Base-by-base conservation (phyloP, 768 basidiomycete species). In the Lenzites betulinus region DNA sequence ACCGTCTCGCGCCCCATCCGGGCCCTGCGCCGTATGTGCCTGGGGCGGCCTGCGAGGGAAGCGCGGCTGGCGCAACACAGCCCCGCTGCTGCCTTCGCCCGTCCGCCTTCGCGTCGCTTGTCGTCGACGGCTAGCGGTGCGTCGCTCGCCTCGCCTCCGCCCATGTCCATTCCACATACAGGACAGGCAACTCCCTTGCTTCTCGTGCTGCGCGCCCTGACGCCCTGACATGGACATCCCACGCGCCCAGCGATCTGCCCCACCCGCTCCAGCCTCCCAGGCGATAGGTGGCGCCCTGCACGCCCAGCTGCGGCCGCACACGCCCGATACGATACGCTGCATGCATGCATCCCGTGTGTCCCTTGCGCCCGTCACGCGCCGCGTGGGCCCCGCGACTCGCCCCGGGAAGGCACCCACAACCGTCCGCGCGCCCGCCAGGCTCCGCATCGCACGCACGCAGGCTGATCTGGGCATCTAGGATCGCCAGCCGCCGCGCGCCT, bases 321-420 rank as follows among this genome's bases (percentile, higher is more conserved):
- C n/a, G n/a, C n/a, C 7, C 52, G 20, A 7, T 4, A 1, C 38
- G 46, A 41, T 36, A 23, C 20, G 25, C 6, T 15, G 26, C 25
- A n/a, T 7, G n/a, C 46, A 38, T 30, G 25, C n/a, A 2, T 7
- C 23, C 26, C 36, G 55, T 46, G 48, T 49, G 26, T 23, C 7
- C 13, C 11, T 23, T 8, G 25, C 5, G n/a, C n/a, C n/a, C n/a
- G n/a, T n/a, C n/a, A n/a, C n/a, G n/a, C n/a, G n/a, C n/a, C n/a
- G n/a, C n/a, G n/a, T n/a, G n/a, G n/a, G 18, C 16, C 18, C 18
- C 49, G 5, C 49, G 7, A 25, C 33, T 20, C 30, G 49, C 3
- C 11, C 38, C 13, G 38, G 13, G 38, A 35, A 50, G 25, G 53
- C 59, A 50, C 60, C 54, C 60, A 61, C 60, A 61, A 55, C 22